phyloP scores from a whole-genome alignment of 768 basidiomycete species.

The Xanthoconium purpureum region DNA sequence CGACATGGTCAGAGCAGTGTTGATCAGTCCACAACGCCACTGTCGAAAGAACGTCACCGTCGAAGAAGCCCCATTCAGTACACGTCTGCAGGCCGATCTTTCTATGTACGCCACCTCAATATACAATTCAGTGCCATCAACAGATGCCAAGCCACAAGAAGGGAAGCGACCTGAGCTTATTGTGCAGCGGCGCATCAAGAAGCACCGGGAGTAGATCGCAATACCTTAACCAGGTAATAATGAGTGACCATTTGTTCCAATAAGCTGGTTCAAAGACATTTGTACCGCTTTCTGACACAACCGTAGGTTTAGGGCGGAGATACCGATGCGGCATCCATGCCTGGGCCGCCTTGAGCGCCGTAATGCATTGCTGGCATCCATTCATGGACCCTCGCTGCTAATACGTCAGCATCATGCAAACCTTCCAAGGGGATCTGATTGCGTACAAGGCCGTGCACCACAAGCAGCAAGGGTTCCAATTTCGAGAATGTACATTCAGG shows the following conservation, averaged over 20 bases:
- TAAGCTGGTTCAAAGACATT: neutral
- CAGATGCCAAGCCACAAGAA: conserved; percentile 17
- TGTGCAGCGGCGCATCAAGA: conserved; percentile 20
- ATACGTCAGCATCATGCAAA: conserved; percentile 30
- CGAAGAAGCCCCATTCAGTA: conserved; percentile 9
- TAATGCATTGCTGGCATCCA: conserved; percentile 30
- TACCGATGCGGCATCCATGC: conserved; percentile 8
- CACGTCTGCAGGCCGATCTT: conserved; percentile 12
- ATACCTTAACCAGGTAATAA: conserved; percentile 14
- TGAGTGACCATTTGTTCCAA: conserved; percentile 4
- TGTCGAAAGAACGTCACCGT: conserved; percentile 17
- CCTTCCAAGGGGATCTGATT: conserved; percentile 21
- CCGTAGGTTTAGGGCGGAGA: conserved; percentile 22
- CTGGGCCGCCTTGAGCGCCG: conserved; percentile 17
- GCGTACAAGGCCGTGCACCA: conserved; percentile 24
- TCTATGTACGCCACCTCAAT: conserved; percentile 21
- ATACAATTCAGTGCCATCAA: conserved; percentile 10
- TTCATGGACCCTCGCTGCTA: conserved; percentile 24
- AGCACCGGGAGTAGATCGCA: conserved; percentile 21
- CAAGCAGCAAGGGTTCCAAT: conserved; percentile 23
- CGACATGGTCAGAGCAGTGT: conserved; percentile 13
- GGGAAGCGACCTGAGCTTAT: conserved; percentile 3
- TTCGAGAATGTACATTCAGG: conserved; percentile 27
- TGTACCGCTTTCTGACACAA: conserved; percentile 1
- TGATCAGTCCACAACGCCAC: conserved; percentile 23